Base-by-base conservation (phyloP, 192 early-diverging fungal species). In the Physocladia obscura region DNA sequence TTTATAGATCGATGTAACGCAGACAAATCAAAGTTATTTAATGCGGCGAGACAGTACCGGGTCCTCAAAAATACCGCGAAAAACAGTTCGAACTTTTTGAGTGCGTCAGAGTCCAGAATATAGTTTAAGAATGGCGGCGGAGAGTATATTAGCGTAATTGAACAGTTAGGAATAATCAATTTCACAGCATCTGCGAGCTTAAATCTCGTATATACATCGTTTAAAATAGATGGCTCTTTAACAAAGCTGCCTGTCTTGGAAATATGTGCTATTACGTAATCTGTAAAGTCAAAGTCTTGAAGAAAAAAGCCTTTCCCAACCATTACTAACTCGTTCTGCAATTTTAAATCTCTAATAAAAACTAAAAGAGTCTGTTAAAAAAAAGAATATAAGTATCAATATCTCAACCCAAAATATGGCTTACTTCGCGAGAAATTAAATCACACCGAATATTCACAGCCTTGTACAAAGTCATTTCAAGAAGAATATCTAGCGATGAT, bases 361-460 rank as follows among this genome's bases (percentile, higher is more conserved):
- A 68, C 65, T 4, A 68, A 36, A 6, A 68, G 50, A 2, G 65
- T 68, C 65, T 68, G 48, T 0, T 11, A 13, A 21, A 62, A 30
- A 19, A 39, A 22, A 8, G 51, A 26, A 21, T 54, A 26, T 21
- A 6, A 62, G 13, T 19, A 8, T 22, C 11, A 11, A 21, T 56
- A 4, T 24, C 54, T n/a, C 49, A 52, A 39, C 15, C 24, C 40
- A 56, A 54, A 21, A 1, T 30, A 56, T 15, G 29, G 2, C 15
- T 31, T 57, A 68, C 65, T 52, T 68, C 65, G 17, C 36, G 65
- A 4, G 65, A 68, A 40, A 68, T 57, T n/a, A 68, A 22, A 68
- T 68, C 65, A 27, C 65, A 68, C 3, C 65, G 65, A 4, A 35
- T 13, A 52, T 68, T 38, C 11, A 68, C 40, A 0, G 51, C 50